Evolutionary conservation across 306 rosid genomes (phyloP), one percentile per base, ranked within the genome.

Genomic region (Vicia villosa): DNA sequence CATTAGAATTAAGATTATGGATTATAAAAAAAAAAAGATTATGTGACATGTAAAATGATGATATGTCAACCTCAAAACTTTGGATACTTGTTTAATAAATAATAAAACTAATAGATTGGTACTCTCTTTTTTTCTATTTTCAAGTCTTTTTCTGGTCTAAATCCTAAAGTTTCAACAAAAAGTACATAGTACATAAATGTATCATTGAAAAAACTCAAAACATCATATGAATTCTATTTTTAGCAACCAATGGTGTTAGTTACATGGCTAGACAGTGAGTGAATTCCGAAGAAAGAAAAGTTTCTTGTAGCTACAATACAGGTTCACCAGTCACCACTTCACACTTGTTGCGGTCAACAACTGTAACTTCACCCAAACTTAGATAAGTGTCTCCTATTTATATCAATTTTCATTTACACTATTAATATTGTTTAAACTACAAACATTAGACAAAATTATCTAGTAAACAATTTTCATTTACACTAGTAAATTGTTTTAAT

Each of bases 281-380:
- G 37, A 67, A 54, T 26, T 65, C 61, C 75, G 72, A 1, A 36
- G 63, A 43, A 60, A 71, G 51, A 59, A 74, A 51, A 36, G 8
- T 2, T 74, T 20, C 47, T 64, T 77, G 71, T 63, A 77, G 84
- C 73, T 67, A 50, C 21, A 67, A 65, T 6, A 2, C 62, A 82
- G 46, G 38, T 76, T 38, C 46, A 43, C 17, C 40, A 38, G 15
- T 54, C 75, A 42, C 10, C 63, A 43, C 63, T 59, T 51, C 16
- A 43, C 51, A 5, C 76, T 40, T 54, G 47, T 56, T 28, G 61
- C 55, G 69, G 73, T 62, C 22, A 58, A 46, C 37, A 41, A 38
- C 20, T 68, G 50, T 32, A 49, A 47, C 66, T 41, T 26, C 66
- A 63, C 20, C 77, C 70, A 64, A 46, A 73, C 22, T 54, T 79